Evolutionary conservation across 2,329 filamentous ascomycete species (phyloP).

Genomic region (Fusarium albosuccineum): DNA sequence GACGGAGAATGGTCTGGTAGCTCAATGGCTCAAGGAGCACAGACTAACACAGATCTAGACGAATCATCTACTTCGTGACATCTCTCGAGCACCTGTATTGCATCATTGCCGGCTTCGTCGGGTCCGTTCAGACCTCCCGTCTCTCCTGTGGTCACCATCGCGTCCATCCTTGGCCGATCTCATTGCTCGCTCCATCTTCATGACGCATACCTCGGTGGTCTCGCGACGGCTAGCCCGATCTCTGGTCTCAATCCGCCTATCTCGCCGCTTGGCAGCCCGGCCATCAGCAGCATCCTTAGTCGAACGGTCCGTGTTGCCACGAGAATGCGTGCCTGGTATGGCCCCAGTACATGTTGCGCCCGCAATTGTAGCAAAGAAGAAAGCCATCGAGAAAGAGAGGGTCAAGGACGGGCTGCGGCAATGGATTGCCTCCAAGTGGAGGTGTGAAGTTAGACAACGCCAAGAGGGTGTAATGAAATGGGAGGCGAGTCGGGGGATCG

Average conservation of each 20-base stretch:
- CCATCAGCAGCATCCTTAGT: constrained; percentile 72
- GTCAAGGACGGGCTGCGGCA: constrained; percentile 75
- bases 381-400: constrained; percentile 74
- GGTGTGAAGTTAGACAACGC: constrained; percentile 63
- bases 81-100: constrained; percentile 75
- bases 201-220: constrained; percentile 74
- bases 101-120: constrained; percentile 72
- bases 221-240: constrained; percentile 73
- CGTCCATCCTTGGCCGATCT: constrained; percentile 73
- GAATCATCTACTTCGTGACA: constrained; percentile 70
- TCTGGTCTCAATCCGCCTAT: constrained; percentile 74
- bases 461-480: constrained; percentile 61
- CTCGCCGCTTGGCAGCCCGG: constrained; percentile 70
- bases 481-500: constrained; percentile 66
- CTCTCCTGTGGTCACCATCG: constrained; percentile 67
- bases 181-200: constrained; percentile 73
- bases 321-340: constrained; percentile 69
- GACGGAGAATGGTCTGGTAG: not conserved
- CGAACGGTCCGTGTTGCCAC: constrained; percentile 72
- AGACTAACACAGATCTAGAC: constrained; percentile 58
- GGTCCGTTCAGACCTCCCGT: constrained; percentile 66
- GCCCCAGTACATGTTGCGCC: constrained; percentile 64
- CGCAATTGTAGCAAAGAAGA: constrained; percentile 71
- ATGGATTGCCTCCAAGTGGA: constrained; percentile 74
- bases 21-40: constrained; percentile 9